A percentile compares a stretch with the other conserved stretches of the same genome.
Conservation (phyloP, 768 basidiomycete genomes). For the Lentinula edodes region DNA sequence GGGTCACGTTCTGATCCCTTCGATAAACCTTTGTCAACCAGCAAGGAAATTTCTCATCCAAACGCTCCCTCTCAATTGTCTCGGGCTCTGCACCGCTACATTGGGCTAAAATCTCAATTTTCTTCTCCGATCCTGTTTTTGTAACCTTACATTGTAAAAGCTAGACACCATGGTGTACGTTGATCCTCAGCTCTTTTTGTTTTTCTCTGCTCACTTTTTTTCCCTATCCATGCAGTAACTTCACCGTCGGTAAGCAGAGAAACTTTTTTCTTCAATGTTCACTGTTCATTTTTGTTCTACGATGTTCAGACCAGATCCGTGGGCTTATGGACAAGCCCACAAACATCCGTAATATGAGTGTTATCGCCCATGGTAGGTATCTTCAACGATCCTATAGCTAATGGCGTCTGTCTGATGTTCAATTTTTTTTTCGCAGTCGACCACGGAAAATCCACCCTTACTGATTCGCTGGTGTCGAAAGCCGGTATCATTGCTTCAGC, state of each 20-base stretch:
- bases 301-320: slow-evolving; percentile 72
- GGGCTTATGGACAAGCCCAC: slow-evolving; percentile 84
- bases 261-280: not conserved
- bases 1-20: not conserved
- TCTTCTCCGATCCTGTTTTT: slow-evolving; percentile 6
- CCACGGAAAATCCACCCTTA: slow-evolving; percentile 99
- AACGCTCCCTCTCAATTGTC: slow-evolving; percentile 4
- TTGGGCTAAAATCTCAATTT: slow-evolving; percentile 3
- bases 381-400: not conserved
- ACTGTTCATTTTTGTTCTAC: not conserved
- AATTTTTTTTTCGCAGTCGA: slow-evolving; percentile 59
- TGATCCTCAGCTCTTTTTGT: slow-evolving; percentile 1
- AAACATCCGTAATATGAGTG: slow-evolving; percentile 94
- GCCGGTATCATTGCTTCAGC: slow-evolving; percentile 96
- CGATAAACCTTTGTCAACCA: slow-evolving; percentile 2
- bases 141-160: slow-evolving; percentile 27
- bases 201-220: slow-evolving; percentile 14
- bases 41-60: slow-evolving; percentile 3
- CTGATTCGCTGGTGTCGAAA: slow-evolving; percentile 98
- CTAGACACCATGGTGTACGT: slow-evolving; percentile 82
- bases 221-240: slow-evolving; percentile 55
- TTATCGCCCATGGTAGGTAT: slow-evolving; percentile 80
- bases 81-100: not conserved
- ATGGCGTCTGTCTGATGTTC: slow-evolving; percentile 9
- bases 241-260: slow-evolving; percentile 70